A percentile compares a stretch with the other conserved stretches of the same genome.
These are phyloP conservation scores for Stylosanthes scabra DNA, from an alignment of 331 rosid genomes.

Conservation along the genomic window DNA sequence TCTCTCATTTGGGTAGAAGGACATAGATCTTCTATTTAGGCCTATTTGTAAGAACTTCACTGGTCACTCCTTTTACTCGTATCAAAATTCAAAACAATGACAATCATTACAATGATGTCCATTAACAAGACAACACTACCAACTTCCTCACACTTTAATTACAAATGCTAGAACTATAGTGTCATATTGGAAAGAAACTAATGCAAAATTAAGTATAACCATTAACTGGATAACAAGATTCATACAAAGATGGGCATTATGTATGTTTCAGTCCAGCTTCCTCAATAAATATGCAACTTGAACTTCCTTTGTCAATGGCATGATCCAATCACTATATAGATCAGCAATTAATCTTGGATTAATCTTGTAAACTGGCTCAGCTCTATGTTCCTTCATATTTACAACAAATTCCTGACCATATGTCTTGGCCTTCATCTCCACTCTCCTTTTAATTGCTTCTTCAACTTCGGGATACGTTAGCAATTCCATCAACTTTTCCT, in stretches of 20 bases:
- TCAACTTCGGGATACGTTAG: constrained; percentile 84
- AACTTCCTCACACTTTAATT: constrained; percentile 18
- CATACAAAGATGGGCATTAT: not conserved
- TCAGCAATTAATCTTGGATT: constrained; percentile 81
- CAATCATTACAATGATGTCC: not conserved
- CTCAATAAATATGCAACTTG: constrained; percentile 87
- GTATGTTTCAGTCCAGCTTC: constrained; percentile 69
- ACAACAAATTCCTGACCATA: constrained; percentile 77
- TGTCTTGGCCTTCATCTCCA: constrained; percentile 74
- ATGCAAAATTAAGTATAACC: constrained; percentile 1
- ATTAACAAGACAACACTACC: not conserved
- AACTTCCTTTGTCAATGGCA: constrained; percentile 97
- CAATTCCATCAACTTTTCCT: constrained; percentile 71
- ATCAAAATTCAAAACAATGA: not conserved
- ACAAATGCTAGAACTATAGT: constrained; percentile 21
- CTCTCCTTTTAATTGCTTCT: constrained; percentile 74
- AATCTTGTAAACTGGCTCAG: constrained; percentile 75
- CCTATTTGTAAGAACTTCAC: not conserved
- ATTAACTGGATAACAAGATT: constrained; percentile 12
- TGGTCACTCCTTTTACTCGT: not conserved
- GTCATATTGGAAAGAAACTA: not conserved
- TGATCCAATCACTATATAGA: constrained; percentile 90
- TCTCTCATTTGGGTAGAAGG: too few relatives aligned
- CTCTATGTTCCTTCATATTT: constrained; percentile 47
- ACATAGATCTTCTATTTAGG: too few relatives aligned